Evolutionary conservation across 1,284 basidiomycete species (phyloP).

Genomic region (Albatrellus sp.): DNA sequence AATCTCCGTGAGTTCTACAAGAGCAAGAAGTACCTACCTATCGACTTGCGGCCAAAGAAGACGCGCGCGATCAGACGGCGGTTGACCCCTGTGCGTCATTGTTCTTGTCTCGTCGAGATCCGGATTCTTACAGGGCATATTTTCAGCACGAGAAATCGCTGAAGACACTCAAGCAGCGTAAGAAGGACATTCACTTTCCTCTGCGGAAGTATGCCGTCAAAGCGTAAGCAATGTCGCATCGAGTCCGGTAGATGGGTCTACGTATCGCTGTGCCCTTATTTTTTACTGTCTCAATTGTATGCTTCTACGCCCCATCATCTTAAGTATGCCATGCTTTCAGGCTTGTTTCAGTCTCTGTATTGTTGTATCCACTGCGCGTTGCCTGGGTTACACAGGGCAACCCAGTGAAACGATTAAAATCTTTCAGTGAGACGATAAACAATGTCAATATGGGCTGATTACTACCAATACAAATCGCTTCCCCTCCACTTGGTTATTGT

Average conservation of each 20-base stretch:
- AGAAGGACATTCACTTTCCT: conserved; percentile 93
- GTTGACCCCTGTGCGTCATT: conserved; percentile 67
- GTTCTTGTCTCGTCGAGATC: neutral
- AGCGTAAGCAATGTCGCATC: conserved; percentile 38
- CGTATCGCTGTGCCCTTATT: conserved; percentile 16
- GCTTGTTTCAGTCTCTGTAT: neutral
- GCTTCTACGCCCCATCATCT: conserved; percentile 21
- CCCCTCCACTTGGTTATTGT: neutral
- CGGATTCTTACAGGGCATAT: conserved; percentile 10
- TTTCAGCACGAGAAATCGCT: conserved; percentile 65
- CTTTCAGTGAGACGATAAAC: neutral
- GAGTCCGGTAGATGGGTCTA: conserved; percentile 12
- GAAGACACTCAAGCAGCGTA: conserved; percentile 84
- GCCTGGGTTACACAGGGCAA: neutral
- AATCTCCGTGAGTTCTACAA: conserved; percentile 98
- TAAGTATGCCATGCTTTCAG: conserved; percentile 6
- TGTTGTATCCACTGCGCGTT: neutral
- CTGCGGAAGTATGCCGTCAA: conserved; percentile 75
- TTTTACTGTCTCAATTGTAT: conserved; percentile 24
- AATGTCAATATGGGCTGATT: neutral
- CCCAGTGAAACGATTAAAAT: neutral
- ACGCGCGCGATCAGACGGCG: conserved; percentile 97
- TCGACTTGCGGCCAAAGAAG: conserved; percentile 97
- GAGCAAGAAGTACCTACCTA: conserved; percentile 92
- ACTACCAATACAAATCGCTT: neutral